A percentile compares a stretch with the other conserved stretches of the same genome.
phyloP scores from a whole-genome alignment of 2,329 filamentous ascomycete genomes.

The Xylaria sp. region DNA sequence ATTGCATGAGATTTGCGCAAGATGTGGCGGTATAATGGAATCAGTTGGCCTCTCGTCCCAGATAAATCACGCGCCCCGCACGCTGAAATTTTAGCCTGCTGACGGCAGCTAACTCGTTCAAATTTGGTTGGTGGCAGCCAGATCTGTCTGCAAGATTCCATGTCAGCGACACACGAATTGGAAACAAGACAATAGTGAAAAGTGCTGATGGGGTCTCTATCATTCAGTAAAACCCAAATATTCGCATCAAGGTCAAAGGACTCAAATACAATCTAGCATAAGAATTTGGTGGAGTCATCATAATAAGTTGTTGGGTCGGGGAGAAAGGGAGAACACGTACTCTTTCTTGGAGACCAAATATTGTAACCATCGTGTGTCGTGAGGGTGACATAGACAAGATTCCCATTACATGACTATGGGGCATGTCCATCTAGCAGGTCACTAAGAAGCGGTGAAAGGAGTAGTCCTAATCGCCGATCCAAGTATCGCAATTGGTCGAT shows the following conservation, averaged over 20 bases:
- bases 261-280: slow-evolving; percentile 63
- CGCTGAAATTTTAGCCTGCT: not conserved
- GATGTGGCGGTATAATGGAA: not conserved
- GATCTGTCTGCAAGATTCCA: slow-evolving; percentile 8
- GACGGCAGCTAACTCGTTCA: not conserved
- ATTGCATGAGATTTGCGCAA: not conserved
- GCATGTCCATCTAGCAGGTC: not conserved
- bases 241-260: slow-evolving; percentile 49
- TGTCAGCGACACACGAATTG: not conserved
- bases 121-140: not conserved
- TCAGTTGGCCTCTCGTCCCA: not conserved
- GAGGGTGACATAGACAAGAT: not conserved
- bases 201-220: slow-evolving; percentile 1
- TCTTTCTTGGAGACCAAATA: not conserved
- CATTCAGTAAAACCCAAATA: slow-evolving; percentile 46
- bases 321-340: slow-evolving; percentile 24
- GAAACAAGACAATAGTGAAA: slow-evolving; percentile 4
- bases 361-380: not conserved
- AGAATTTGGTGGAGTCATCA: slow-evolving; percentile 54
- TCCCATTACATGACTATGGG: not conserved
- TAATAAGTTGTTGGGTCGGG: slow-evolving; percentile 31
- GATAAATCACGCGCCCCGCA: not conserved
- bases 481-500: not conserved
- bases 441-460: not conserved
- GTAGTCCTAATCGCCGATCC: not conserved